Percentiles rank a stretch among this genome's conserved stretches.
Conservation (phyloP, 805 yeast species). For the Yarrowia deformans region DNA sequence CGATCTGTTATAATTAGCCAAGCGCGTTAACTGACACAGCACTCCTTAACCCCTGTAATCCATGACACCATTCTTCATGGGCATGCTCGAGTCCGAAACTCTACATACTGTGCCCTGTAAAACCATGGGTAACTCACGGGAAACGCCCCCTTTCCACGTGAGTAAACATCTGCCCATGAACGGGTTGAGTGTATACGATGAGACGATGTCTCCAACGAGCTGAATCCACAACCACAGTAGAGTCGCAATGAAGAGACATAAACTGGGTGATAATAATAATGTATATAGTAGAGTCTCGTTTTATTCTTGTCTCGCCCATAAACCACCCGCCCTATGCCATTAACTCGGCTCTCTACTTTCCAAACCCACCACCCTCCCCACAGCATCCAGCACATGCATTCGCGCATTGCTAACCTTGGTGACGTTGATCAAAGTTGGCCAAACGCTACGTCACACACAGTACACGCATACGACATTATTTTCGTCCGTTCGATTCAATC, state of each 20-base stretch:
- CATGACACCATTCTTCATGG: background rate
- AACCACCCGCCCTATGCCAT: background rate
- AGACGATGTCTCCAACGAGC: background rate
- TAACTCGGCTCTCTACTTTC: background rate
- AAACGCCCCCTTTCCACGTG: slow-evolving; percentile 29
- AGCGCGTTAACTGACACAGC: background rate
- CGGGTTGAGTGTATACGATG: background rate
- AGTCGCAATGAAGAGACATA: too few relatives aligned
- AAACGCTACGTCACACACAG: slow-evolving; percentile 38
- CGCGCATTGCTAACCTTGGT: slow-evolving; percentile 26
- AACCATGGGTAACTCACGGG: background rate
- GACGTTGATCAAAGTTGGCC: slow-evolving; percentile 34
- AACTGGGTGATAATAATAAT: too few relatives aligned
- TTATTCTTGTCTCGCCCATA: too few relatives aligned
- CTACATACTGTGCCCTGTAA: slow-evolving; percentile 2
- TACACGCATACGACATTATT: slow-evolving; percentile 32
- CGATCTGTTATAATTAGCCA: background rate
- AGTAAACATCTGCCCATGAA: slow-evolving; percentile 9
- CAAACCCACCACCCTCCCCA: slow-evolving; percentile 23
- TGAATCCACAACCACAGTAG: too few relatives aligned
- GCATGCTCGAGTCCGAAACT: slow-evolving; percentile 6
- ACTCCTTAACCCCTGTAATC: background rate
- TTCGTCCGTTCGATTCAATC: slow-evolving; percentile 18
- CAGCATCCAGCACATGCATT: slow-evolving; percentile 15
- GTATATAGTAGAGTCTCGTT: too few relatives aligned